Evolutionary conservation across 2,329 filamentous ascomycete genomes (phyloP).

Genomic region (Penicillium sp.): DNA sequence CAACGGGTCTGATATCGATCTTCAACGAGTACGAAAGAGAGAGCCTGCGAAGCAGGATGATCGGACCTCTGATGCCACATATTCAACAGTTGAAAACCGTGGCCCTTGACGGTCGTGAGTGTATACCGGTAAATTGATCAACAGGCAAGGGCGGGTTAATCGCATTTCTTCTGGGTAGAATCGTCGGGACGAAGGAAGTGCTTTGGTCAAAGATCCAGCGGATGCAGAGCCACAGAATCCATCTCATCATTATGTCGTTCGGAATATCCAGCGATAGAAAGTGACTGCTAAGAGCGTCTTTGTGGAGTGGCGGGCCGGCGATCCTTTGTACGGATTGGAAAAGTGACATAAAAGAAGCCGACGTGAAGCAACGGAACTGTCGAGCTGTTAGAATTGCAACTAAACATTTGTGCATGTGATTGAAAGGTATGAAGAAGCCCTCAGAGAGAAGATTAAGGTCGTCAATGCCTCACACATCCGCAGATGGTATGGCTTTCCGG

Average conservation of each 20-base stretch:
- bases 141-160: background rate
- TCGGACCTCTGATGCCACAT: background rate
- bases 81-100: background rate
- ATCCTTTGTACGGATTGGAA: background rate
- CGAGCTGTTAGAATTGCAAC: background rate
- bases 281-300: too few species aligned
- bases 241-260: background rate
- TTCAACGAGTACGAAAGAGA: background rate
- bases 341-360: background rate
- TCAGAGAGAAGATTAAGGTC: constrained; percentile 51
- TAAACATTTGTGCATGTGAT: background rate
- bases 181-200: too few species aligned
- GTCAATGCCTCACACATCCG: constrained; percentile 44
- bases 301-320: background rate
- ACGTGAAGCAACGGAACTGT: background rate
- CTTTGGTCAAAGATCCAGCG: background rate
- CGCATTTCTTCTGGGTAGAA: background rate
- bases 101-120: background rate
- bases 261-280: background rate
- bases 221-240: background rate
- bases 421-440: background rate
- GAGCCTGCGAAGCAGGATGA: background rate
- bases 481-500: constrained; percentile 59
- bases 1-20: background rate
- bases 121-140: background rate